Evolutionary conservation across 192 early-diverging fungal genomes (phyloP).

Genomic region (Pecoramyces ruminantium): DNA sequence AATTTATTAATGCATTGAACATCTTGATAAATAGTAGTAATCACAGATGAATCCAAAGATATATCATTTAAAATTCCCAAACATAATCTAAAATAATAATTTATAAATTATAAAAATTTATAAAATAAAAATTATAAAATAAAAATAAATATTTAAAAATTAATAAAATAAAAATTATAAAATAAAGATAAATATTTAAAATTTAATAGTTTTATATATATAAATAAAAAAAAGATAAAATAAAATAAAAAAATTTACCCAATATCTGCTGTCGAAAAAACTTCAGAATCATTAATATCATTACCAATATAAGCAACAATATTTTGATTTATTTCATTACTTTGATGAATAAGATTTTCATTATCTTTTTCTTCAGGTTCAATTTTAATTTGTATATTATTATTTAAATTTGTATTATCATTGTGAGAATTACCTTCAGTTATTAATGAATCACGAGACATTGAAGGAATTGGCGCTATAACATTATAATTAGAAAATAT

Average conservation of each 20-base stretch:
- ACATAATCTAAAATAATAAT: neutral
- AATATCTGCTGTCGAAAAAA: neutral
- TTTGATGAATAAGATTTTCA: neutral
- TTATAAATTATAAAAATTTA: too few relatives aligned
- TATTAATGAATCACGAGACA: neutral
- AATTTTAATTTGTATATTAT: neutral
- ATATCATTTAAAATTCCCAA: neutral
- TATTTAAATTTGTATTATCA: neutral
- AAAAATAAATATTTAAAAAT: too few relatives aligned
- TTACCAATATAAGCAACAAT: neutral
- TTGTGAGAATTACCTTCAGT: neutral
- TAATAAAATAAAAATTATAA: too few relatives aligned
- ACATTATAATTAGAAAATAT: neutral
- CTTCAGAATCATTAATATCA: neutral
- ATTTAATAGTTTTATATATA: too few relatives aligned
- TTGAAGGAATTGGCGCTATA: neutral
- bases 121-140: too few relatives aligned
- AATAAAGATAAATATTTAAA: too few relatives aligned
- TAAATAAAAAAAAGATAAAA: neutral
- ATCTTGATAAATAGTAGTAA: neutral
- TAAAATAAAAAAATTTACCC: neutral
- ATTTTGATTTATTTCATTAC: neutral
- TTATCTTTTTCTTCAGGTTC: neutral
- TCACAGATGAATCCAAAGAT: neutral
- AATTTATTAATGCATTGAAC: neutral